Conservation (phyloP, 2,329 filamentous ascomycete genomes). For the Epichloe gansuensis region DNA sequence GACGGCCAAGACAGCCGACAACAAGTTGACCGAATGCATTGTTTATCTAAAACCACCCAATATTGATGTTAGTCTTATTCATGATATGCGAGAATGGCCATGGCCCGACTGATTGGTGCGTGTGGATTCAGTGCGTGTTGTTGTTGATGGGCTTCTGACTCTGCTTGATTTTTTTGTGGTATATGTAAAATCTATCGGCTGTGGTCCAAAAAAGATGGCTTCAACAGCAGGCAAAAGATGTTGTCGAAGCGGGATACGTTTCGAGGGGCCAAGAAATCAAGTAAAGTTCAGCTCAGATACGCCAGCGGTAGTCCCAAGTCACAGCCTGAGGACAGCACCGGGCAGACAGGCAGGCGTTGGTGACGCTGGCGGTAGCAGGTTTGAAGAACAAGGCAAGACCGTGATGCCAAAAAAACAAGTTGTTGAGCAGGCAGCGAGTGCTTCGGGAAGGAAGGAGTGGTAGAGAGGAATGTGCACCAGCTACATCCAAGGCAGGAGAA, state of each 20-base stretch:
- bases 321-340: conserved; percentile 1
- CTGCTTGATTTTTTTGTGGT: conserved; percentile 7
- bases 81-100: background rate
- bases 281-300: background rate
- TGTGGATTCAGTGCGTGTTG: background rate
- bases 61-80: background rate
- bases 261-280: background rate
- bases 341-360: background rate
- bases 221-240: conserved; percentile 12
- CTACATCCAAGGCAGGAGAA: background rate
- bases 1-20: conserved; percentile 34
- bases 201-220: conserved; percentile 12
- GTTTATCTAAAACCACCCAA: conserved; percentile 19
- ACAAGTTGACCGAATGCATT: conserved; percentile 34
- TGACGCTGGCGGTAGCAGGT: background rate
- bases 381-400: background rate
- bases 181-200: conserved; percentile 10
- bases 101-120: background rate
- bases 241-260: conserved; percentile 7
- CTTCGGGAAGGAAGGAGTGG: conserved; percentile 1
- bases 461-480: background rate
- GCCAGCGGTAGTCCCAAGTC: conserved; percentile 3
- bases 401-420: background rate
- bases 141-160: conserved; percentile 6
- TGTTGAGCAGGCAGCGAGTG: background rate